These are phyloP conservation scores for Ganoderma lucidum DNA, from an alignment of 1,284 basidiomycete species.

Conservation along the genomic window DNA sequence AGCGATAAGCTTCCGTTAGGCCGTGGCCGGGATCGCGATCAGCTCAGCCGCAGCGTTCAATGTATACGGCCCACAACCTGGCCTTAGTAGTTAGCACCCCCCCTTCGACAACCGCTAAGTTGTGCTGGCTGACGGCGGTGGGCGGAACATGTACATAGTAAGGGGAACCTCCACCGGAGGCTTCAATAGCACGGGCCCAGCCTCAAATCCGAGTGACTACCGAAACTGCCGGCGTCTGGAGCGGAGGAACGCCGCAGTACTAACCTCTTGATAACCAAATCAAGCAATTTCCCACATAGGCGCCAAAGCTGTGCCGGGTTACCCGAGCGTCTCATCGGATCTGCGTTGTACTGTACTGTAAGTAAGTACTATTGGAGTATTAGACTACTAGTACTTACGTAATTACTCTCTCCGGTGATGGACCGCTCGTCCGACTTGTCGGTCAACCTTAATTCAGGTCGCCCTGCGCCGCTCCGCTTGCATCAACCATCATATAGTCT, in stretches of 20 bases:
- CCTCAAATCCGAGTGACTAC: background rate
- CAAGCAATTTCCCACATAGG: background rate
- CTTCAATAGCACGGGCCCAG: background rate
- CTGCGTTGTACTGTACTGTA: too few species aligned
- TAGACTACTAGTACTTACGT: too few species aligned
- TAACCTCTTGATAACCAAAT: background rate
- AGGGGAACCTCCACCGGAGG: background rate
- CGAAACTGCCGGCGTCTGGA: background rate
- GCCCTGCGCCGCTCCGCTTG: background rate
- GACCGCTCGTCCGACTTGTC: background rate
- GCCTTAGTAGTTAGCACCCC: too few species aligned
- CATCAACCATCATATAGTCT: background rate
- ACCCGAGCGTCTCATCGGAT: background rate
- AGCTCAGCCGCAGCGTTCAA: background rate
- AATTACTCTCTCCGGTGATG: too few species aligned
- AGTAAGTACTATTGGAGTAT: too few species aligned
- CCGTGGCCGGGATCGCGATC: background rate
- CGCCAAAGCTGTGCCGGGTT: background rate
- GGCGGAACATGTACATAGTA: background rate
- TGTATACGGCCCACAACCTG: background rate
- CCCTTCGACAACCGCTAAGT: background rate
- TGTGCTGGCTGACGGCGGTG: background rate
- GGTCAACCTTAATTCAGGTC: background rate
- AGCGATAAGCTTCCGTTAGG: background rate
- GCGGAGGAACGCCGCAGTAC: background rate